Evolutionary conservation across 257 asterid species (phyloP).

Genomic region (Jacaranda copaia): DNA sequence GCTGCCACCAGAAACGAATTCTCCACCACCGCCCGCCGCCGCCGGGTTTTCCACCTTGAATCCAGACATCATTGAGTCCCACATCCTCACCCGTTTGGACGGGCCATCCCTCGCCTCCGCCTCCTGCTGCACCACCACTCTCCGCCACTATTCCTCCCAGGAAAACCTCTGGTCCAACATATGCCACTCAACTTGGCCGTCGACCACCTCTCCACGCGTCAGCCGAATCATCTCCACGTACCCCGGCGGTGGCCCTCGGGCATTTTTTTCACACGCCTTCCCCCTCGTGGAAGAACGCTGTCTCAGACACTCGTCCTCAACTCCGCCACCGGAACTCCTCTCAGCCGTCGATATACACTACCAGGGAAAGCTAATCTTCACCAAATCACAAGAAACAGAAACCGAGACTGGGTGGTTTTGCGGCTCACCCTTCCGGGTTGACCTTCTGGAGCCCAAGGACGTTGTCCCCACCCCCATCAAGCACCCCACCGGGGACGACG

Average conservation of each 20-base stretch:
- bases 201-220: conserved; percentile 46
- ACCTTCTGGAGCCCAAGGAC: conserved; percentile 64
- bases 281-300: conserved; percentile 26
- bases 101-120: conserved; percentile 63
- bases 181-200: conserved; percentile 69
- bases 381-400: conserved; percentile 52
- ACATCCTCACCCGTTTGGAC: conserved; percentile 56
- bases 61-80: conserved; percentile 54
- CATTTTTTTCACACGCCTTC: conserved; percentile 53
- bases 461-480: conserved; percentile 49
- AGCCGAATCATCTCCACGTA: conserved; percentile 44
- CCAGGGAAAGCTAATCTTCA: conserved; percentile 40
- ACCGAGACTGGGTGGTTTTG: conserved; percentile 59
- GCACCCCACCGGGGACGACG: conserved; percentile 45
- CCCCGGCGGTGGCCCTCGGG: conserved; percentile 55
- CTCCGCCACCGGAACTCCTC: conserved; percentile 43
- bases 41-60: conserved; percentile 44
- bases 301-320: conserved; percentile 3
- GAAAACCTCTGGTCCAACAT: conserved; percentile 48
- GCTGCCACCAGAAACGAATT: background rate
- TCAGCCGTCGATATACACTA: conserved; percentile 66
- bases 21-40: conserved; percentile 16
- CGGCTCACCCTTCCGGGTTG: conserved; percentile 66
- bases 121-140: conserved; percentile 48
- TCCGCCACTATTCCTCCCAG: conserved; percentile 53